Percentiles rank a stretch among this genome's conserved stretches.
Evolutionary conservation across 192 early-diverging fungal genomes (phyloP).

Genomic region (Linnemannia zychae): DNA sequence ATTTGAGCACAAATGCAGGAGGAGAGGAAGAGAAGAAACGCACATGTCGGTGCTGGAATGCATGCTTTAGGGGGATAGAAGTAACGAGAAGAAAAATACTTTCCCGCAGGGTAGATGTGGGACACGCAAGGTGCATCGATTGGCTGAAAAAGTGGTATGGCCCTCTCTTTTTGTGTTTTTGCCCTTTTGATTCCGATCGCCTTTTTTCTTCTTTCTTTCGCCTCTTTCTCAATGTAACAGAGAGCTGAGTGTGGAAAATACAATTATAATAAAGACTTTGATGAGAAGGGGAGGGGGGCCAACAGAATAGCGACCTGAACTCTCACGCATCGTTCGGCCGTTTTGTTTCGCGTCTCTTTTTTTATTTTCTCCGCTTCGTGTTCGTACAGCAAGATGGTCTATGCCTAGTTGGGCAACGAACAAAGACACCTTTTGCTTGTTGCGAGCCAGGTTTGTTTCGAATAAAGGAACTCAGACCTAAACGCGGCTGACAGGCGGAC

Average conservation of each 20-base stretch:
- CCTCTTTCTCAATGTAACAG: not conserved
- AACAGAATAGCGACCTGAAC: not conserved
- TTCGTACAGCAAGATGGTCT: not conserved
- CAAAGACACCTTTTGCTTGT: not conserved
- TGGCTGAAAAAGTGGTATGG: conserved; percentile 8
- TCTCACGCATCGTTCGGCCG: not conserved
- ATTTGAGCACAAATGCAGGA: too few relatives aligned
- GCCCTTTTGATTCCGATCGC: conserved; percentile 1
- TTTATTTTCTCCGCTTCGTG: conserved; percentile 1
- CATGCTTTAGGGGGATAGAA: not conserved
- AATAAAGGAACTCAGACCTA: not conserved
- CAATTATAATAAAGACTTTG: not conserved
- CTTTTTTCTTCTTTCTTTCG: not conserved
- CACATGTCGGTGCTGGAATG: not conserved
- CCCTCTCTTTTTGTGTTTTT: too few relatives aligned
- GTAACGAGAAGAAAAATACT: not conserved
- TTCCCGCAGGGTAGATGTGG: not conserved
- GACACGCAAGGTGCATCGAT: not conserved
- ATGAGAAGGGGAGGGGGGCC: not conserved
- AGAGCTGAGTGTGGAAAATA: not conserved
- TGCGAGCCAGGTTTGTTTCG: not conserved
- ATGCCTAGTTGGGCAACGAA: conserved; percentile 8
- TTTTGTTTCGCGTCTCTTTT: not conserved
- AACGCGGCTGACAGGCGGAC: too few relatives aligned
- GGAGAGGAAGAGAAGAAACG: too few relatives aligned